Conservation (phyloP, 352 stramenopile species). For the Phytophthora sp. region DNA sequence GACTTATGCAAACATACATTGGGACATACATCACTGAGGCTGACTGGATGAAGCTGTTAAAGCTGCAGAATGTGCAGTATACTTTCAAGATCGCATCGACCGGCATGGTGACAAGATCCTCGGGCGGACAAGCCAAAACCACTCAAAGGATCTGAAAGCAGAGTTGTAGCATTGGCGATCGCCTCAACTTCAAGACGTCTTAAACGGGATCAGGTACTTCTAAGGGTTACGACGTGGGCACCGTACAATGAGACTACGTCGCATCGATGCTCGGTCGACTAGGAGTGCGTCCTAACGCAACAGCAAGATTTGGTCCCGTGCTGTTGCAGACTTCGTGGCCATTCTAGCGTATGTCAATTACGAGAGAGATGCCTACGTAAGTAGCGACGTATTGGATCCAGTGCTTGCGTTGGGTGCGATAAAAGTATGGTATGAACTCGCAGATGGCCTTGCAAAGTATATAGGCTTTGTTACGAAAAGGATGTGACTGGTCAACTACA, state of each 20-base stretch:
- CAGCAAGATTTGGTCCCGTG: not conserved
- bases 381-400: not conserved
- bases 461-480: too few relatives aligned
- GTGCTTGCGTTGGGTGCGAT: not conserved
- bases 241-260: not conserved
- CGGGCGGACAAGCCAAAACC: not conserved
- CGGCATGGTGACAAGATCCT: too few relatives aligned
- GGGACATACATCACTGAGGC: too few relatives aligned
- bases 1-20: too few relatives aligned
- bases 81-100: too few relatives aligned
- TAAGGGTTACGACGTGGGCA: not conserved
- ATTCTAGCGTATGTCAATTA: not conserved
- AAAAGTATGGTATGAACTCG: not conserved
- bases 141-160: too few relatives aligned
- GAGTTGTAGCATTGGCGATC: constrained; percentile 10
- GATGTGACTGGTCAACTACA: too few relatives aligned
- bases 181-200: too few relatives aligned
- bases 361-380: not conserved
- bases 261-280: not conserved
- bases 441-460: not conserved
- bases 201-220: not conserved
- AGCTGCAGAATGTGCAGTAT: too few relatives aligned
- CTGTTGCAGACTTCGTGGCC: not conserved
- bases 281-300: not conserved
- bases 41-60: too few relatives aligned